Evolutionary conservation across 1,139 yeast genomes (phyloP), one percentile per base, ranked within the genome.

Genomic region (Magnusiomyces sp.): DNA sequence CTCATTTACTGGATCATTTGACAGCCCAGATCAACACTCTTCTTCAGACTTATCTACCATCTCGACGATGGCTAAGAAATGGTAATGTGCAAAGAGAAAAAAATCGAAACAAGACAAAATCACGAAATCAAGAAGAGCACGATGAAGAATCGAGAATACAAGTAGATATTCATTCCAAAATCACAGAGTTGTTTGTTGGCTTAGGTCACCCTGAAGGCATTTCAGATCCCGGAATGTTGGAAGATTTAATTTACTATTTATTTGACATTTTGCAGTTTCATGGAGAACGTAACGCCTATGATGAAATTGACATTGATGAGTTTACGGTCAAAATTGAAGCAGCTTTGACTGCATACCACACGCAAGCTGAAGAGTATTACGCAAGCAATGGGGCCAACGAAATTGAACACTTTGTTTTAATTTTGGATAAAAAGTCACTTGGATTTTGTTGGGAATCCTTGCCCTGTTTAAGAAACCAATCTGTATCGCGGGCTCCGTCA

Each of bases 401-500:
- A 13, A 43, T 53, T 20, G 70, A 70, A 2, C 97, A 89, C 63
- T 70, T 82, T 1, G 79, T 90, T 2, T 68, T 92, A 47, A 70
- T 92, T 9, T 77, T 88, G 2, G 82, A 89, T 45, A 73, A 80
- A 43, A 69, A 70, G 7, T 81, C 94, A 57, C 77, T 78, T 11
- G 66, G 69, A 31, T 72, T 92, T 45, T 97, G 97, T 0, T 92
- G 97, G 97, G 98, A 92, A 62, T 81, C 89, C 0, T 64, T 90
- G 36, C 74, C 80, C 0, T 71, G 76, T 45, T 63, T 90, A 51
- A 65, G 76, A 45, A 61, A 62, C 0, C 69, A 67, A 42, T 80
- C 95, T 0, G 76, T 86, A 0, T 77, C 95, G 0, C 71, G 97
- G 53, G 77, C 89, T 62, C 95, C 96, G 0, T 83, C 95, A 0